Evolutionary conservation across 768 basidiomycete genomes (phyloP), one percentile per base, ranked within the genome.

Genomic region (Calocybe cyanea): DNA sequence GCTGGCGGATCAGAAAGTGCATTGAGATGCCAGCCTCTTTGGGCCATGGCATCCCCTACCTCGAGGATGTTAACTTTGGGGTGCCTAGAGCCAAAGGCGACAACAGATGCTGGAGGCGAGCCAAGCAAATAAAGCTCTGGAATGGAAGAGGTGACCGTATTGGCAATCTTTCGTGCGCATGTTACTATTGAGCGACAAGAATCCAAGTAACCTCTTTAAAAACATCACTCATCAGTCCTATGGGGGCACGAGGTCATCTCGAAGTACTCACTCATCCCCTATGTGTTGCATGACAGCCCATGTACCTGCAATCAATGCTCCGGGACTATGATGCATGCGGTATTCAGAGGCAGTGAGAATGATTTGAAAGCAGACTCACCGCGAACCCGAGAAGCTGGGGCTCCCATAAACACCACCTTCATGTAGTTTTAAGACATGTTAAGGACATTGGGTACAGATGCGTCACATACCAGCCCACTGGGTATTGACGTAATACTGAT

Each of bases 261-360:
- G 11, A 2, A 19, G 14, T n/a, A 72, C 85, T 41, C 59, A 92
- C 90, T 85, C 75, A 49, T 83, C 74, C 21, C 95, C 95, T 70
- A 97, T 85, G 62, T 90, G 81, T 51, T 95, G 87, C 83, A 99
- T 85, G 2, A 92, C 92, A 6, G 95, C 95, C 92, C 93, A 99
- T 21, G 92, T 84, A 37, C 90, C 95, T 19, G 95, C 95, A 49
- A 99, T 85, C 50, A 97, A 69, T 0, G 93, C 83, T 5, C 95
- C 96, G 0, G 94, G 90, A 31, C 94, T 91, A 33, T 30, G 42
- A 24, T 46, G 4, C 38, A 46, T 33, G 31, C 15, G 33, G n/a
- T 11, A 41, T 41, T 9, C 23, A 30, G 15, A 36, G 15, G 23
- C 19, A 33, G 21, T 36, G 15, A 15, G 32, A 10, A 28, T n/a